Base-by-base conservation (phyloP, 352 stramenopile species). In the Pythium vanterpoolii region DNA sequence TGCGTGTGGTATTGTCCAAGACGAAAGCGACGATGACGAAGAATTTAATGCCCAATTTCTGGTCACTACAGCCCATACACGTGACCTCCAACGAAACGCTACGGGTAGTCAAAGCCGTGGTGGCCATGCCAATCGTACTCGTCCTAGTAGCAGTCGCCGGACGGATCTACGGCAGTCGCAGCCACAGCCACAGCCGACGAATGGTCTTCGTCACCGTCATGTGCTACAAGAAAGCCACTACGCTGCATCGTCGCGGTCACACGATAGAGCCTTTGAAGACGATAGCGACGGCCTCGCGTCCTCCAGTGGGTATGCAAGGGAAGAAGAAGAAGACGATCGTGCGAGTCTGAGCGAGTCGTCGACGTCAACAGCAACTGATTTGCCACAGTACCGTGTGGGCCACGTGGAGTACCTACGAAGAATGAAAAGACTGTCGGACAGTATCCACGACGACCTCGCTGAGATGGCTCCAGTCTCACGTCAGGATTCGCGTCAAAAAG, bases 331-430 rank as follows among this genome's bases (percentile, higher is more conserved):
- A 19, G n/a, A 44, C 16, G 34, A 30, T n/a, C n/a, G n/a, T n/a
- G n/a, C n/a, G 19, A 40, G 21, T 13, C 18, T 48, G 23, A 56
- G 38, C 36, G 45, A 60, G 30, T 46, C 51, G 0, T 49, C 48
- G 5, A 42, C 40, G 11, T 49, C 48, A 7, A 42, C 40, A 9
- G 3, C 56, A 14, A 63, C 64, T 3, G 75, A 86, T 13, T 26
- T 88, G 26, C 78, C 80, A 53, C 44, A 68, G 16, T 74, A 87
- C 24, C 77, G 80, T 3, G 68, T 87, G 21, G 72, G 76, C 47
- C 80, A 90, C 60, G 74, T 90, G 76, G 78, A 84, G 46, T 90
- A 89, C 51, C 51, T 90, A 49, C 71, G 77, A 21, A 65, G 73
- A 30, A 87, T 90, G 81, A 87, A 80, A 46, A 72, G 76, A 36